Evolutionary conservation across 202 grass and related monocot genomes (phyloP).

Genomic region (Setaria viridis): DNA sequence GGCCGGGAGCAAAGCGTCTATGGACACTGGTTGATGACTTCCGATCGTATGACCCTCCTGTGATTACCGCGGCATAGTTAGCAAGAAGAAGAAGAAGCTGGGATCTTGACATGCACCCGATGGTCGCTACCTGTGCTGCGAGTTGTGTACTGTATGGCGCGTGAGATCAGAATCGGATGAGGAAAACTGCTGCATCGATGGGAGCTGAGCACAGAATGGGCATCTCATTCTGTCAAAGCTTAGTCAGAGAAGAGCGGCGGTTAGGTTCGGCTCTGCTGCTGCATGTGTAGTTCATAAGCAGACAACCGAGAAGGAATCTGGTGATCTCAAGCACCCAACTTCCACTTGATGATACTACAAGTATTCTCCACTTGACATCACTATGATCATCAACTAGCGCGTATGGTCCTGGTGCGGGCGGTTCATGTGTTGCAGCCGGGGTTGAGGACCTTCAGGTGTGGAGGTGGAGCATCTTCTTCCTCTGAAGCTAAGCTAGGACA

Average conservation of each 20-base stretch:
- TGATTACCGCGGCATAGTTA: no score
- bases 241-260: constrained; percentile 19
- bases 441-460: not conserved
- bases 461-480: not conserved
- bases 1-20: no score
- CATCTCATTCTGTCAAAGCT: constrained; percentile 16
- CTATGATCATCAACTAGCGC: no score
- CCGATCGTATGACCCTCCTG: no score
- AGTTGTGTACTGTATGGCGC: no score
- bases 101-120: no score
- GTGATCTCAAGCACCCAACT: not conserved
- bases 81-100: no score
- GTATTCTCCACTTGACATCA: not conserved
- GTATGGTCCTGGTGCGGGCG: not conserved
- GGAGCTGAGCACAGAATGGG: not conserved
- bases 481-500: not conserved
- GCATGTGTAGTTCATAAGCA: not conserved
- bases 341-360: not conserved
- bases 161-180: not conserved
- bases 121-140: no score
- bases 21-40: no score
- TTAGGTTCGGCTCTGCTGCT: not conserved
- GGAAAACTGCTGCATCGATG: not conserved
- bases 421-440: not conserved
- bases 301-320: constrained; percentile 27